A percentile compares a stretch with the other conserved stretches of the same genome.
These are phyloP conservation scores for Wickerhamiella sorbophila DNA, from an alignment of 805 yeast species.

Conservation along the genomic window DNA sequence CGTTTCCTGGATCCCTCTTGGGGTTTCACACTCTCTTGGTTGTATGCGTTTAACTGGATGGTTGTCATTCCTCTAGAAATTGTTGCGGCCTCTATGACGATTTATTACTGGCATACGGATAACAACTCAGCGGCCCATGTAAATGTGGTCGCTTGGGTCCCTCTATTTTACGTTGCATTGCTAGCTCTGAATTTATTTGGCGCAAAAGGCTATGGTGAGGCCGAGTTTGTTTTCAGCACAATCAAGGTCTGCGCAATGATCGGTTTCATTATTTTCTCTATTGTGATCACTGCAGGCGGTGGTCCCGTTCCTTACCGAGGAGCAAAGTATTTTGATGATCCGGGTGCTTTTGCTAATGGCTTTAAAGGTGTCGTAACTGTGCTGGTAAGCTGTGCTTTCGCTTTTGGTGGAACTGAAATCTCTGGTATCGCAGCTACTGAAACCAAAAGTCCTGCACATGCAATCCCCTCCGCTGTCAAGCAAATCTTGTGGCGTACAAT, in stretches of 20 bases:
- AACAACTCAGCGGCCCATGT: slow-evolving; percentile 27
- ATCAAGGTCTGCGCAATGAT: slow-evolving; percentile 44
- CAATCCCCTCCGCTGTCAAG: slow-evolving; percentile 55
- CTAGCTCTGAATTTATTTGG: slow-evolving; percentile 39
- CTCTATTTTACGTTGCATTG: slow-evolving; percentile 38
- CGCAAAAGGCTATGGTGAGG: slow-evolving; percentile 49
- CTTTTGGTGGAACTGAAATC: slow-evolving; percentile 52
- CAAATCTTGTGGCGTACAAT: slow-evolving; percentile 54
- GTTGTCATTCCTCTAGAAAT: slow-evolving; percentile 50
- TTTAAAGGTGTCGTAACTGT: slow-evolving; percentile 32
- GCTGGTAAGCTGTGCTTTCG: slow-evolving; percentile 49
- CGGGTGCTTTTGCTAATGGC: slow-evolving; percentile 45
- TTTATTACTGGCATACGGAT: slow-evolving; percentile 39
- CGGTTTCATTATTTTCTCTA: slow-evolving; percentile 47
- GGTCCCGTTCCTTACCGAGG: slow-evolving; percentile 59
- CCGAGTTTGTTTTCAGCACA: slow-evolving; percentile 44
- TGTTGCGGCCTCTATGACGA: slow-evolving; percentile 43
- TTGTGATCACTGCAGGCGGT: slow-evolving; percentile 35
- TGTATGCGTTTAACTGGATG: slow-evolving; percentile 40
- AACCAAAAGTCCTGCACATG: slow-evolving; percentile 49
- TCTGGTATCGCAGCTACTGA: slow-evolving; percentile 63
- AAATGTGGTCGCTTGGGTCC: slow-evolving; percentile 41
- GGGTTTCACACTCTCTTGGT: slow-evolving; percentile 58
- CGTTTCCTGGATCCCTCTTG: slow-evolving; percentile 51
- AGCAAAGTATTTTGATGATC: slow-evolving; percentile 51